Evolutionary conservation across 2,329 filamentous ascomycete species (phyloP).

Genomic region (Calonectria pseudoreteaudii): DNA sequence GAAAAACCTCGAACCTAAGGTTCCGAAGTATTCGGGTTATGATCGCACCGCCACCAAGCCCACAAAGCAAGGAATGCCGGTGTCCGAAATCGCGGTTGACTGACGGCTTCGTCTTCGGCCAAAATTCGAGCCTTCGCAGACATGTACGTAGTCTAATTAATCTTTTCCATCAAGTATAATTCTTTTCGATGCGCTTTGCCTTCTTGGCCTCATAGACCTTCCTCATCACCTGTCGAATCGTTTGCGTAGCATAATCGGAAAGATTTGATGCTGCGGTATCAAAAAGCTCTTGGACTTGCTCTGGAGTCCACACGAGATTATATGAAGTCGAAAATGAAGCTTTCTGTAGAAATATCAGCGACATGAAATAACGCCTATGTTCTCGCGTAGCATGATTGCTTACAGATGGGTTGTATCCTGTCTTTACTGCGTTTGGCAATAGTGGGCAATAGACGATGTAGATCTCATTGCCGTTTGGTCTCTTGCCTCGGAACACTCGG

Average conservation of each 20-base stretch:
- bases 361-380: not conserved
- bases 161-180: not conserved
- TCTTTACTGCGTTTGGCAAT: conserved; percentile 24
- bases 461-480: conserved; percentile 15
- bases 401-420: conserved; percentile 30
- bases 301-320: conserved; percentile 39
- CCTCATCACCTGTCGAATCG: conserved; percentile 25
- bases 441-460: conserved; percentile 38
- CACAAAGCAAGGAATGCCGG: too few relatives aligned
- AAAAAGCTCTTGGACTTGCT: conserved; percentile 30
- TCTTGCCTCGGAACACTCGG: conserved; percentile 27
- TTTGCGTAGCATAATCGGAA: conserved; percentile 27
- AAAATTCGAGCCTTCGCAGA: not conserved
- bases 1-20: too few relatives aligned
- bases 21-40: too few relatives aligned
- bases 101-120: not conserved
- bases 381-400: not conserved
- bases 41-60: too few relatives aligned
- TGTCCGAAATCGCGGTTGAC: too few relatives aligned
- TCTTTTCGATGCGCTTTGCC: not conserved
- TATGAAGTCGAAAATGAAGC: conserved; percentile 37
- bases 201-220: conserved; percentile 29
- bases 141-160: not conserved
- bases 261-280: conserved; percentile 24
- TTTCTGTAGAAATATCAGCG: conserved; percentile 22